Conservation (phyloP, 352 stramenopile genomes). For the Pythium scleroteichum region DNA sequence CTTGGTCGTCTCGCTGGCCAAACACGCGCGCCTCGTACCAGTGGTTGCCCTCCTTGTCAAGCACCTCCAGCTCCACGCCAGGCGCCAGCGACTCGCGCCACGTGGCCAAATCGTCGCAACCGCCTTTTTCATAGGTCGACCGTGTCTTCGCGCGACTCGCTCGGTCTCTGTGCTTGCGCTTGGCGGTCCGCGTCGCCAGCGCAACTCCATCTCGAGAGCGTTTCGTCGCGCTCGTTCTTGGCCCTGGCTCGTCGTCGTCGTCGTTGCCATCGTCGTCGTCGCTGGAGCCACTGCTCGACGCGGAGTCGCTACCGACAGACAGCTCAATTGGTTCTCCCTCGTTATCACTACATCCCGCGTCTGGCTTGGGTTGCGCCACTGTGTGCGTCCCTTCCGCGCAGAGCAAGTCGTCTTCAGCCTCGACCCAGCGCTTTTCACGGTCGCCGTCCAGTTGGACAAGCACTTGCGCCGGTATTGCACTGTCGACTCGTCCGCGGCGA, state of each 20-base stretch:
- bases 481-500: slow-evolving; percentile 13
- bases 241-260: background rate
- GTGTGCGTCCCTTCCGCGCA: slow-evolving; percentile 21
- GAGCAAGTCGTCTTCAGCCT: slow-evolving; percentile 60
- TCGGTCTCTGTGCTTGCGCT: background rate
- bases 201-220: too few relatives aligned
- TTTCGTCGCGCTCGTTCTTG: too few relatives aligned
- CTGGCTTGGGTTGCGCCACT: background rate
- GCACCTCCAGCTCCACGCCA: slow-evolving; percentile 24
- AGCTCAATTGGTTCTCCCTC: slow-evolving; percentile 8
- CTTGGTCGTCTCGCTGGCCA: slow-evolving; percentile 40
- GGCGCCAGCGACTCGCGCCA: slow-evolving; percentile 21
- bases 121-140: background rate
- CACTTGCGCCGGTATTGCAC: slow-evolving; percentile 21
- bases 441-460: slow-evolving; percentile 53
- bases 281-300: background rate
- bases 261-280: background rate
- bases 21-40: slow-evolving; percentile 52
- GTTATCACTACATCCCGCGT: background rate
- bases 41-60: slow-evolving; percentile 15
- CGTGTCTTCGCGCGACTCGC: background rate
- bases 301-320: background rate
- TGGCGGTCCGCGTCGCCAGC: background rate
- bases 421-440: slow-evolving; percentile 43
- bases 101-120: slow-evolving; percentile 4